Conservation (phyloP, 345 rosid species). For the Psidium friedrichsthalianum region DNA sequence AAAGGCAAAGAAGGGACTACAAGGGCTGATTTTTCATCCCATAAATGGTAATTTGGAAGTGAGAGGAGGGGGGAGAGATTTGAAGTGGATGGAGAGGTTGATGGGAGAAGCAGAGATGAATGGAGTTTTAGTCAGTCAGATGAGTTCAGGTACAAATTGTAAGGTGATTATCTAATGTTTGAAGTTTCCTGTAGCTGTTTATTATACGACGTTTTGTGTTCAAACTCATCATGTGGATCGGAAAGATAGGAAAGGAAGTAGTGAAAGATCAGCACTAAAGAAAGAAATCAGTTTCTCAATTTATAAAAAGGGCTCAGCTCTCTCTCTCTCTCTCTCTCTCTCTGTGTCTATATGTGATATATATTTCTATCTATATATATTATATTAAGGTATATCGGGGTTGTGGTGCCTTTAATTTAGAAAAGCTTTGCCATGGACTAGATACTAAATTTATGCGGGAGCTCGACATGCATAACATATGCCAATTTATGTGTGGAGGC, state of each 20-base stretch:
- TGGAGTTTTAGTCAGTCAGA: background rate
- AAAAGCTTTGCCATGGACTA: too few species aligned
- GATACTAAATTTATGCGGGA: too few species aligned
- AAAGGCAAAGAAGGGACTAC: background rate
- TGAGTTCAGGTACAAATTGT: background rate
- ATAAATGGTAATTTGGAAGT: background rate
- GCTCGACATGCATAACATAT: too few species aligned
- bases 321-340: background rate
- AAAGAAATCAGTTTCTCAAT: background rate
- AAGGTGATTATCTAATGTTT: background rate
- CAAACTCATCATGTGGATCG: slow-evolving; percentile 2
- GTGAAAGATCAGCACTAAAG: slow-evolving; percentile 1
- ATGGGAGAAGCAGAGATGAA: background rate
- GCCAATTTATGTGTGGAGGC: too few species aligned
- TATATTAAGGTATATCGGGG: too few species aligned
- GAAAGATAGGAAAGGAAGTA: background rate
- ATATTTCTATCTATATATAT: too few species aligned
- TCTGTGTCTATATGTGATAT: too few species aligned
- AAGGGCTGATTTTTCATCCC: background rate
- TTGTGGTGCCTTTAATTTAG: too few species aligned
- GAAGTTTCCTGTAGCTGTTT: slow-evolving; percentile 2
- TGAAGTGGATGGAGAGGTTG: background rate
- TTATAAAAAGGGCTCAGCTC: background rate
- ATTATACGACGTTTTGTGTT: slow-evolving; percentile 1
- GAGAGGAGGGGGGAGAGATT: background rate